Conservation (phyloP, 2,329 filamentous ascomycete genomes). For the Pyrenophora seminiperda region DNA sequence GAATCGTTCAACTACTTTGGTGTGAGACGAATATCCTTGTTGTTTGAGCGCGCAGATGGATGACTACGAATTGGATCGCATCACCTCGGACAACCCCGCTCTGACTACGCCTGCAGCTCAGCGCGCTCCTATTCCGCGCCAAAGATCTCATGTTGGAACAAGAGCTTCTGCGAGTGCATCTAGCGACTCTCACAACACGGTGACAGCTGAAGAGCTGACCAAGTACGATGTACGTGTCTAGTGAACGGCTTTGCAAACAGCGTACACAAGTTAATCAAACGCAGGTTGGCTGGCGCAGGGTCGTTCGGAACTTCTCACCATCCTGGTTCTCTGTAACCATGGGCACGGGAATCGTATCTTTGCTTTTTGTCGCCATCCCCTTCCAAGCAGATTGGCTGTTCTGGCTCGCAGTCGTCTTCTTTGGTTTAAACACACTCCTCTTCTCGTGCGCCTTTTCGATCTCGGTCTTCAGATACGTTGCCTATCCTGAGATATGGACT, state of each 20-base stretch:
- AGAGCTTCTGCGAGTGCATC: slow-evolving; percentile 8
- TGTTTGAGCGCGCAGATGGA: slow-evolving; percentile 27
- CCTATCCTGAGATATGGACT: slow-evolving; percentile 68
- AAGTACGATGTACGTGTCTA: slow-evolving; percentile 35
- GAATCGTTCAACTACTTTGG: too few relatives aligned
- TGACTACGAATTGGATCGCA: slow-evolving; percentile 34
- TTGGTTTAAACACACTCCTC: slow-evolving; percentile 63
- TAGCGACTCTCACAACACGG: slow-evolving; percentile 1
- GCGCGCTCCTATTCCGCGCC: slow-evolving; percentile 18
- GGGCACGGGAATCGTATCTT: slow-evolving; percentile 71
- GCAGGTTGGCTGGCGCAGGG: slow-evolving; percentile 43
- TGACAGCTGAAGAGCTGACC: slow-evolving; percentile 13
- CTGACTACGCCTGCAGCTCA: slow-evolving; percentile 31
- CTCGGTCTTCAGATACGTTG: slow-evolving; percentile 63
- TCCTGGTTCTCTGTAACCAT: slow-evolving; percentile 53
- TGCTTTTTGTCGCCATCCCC: slow-evolving; percentile 66
- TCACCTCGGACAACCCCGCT: slow-evolving; percentile 37
- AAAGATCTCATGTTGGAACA: slow-evolving; percentile 17
- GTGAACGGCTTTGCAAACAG: background rate
- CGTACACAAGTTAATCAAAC: background rate
- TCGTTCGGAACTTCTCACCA: slow-evolving; percentile 46
- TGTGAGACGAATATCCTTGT: too few relatives aligned
- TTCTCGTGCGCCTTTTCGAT: slow-evolving; percentile 62
- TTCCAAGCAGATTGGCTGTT: slow-evolving; percentile 64
- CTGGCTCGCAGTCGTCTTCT: slow-evolving; percentile 65